Evolutionary conservation across 768 basidiomycete species (phyloP).

Genomic region (Mycena galopus): DNA sequence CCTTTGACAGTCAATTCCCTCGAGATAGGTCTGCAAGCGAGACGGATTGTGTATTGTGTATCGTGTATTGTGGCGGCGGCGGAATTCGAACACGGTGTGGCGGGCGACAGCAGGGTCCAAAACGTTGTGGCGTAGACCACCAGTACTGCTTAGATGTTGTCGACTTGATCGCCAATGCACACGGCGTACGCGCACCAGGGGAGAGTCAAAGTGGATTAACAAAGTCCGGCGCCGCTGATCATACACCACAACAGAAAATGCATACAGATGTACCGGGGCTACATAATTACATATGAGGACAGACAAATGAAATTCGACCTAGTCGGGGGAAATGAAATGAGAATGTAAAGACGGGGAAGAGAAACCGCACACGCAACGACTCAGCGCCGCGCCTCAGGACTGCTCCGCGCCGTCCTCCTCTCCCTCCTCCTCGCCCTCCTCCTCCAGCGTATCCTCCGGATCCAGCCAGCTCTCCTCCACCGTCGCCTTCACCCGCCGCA

Average conservation of each 20-base stretch:
- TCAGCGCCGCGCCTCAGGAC: conserved; percentile 4
- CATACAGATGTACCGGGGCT: conserved; percentile 21
- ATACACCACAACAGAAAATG: conserved; percentile 7
- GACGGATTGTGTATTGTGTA: too few species aligned
- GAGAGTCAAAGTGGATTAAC: too few species aligned
- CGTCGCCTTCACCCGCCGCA: conserved; percentile 90
- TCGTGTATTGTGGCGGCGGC: too few species aligned
- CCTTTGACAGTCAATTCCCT: too few species aligned
- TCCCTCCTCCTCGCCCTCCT: conserved; percentile 29
- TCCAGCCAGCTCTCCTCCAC: conserved; percentile 98
- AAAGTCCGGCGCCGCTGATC: too few species aligned
- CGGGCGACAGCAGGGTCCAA: too few species aligned
- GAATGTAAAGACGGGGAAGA: not conserved
- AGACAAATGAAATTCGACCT: not conserved
- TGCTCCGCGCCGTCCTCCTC: conserved; percentile 25
- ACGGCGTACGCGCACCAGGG: too few species aligned
- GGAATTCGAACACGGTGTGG: too few species aligned
- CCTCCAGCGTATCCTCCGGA: conserved; percentile 73
- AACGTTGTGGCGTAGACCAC: too few species aligned
- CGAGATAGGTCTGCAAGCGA: too few species aligned
- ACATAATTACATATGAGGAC: conserved; percentile 31
- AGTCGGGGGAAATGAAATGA: not conserved
- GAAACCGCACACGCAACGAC: conserved; percentile 1
- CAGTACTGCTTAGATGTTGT: too few species aligned
- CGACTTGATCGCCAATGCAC: too few species aligned